A percentile compares a stretch with the other conserved stretches of the same genome.
Evolutionary conservation across 1,284 basidiomycete species (phyloP).

Genomic region (Papiliotrema laurentii): DNA sequence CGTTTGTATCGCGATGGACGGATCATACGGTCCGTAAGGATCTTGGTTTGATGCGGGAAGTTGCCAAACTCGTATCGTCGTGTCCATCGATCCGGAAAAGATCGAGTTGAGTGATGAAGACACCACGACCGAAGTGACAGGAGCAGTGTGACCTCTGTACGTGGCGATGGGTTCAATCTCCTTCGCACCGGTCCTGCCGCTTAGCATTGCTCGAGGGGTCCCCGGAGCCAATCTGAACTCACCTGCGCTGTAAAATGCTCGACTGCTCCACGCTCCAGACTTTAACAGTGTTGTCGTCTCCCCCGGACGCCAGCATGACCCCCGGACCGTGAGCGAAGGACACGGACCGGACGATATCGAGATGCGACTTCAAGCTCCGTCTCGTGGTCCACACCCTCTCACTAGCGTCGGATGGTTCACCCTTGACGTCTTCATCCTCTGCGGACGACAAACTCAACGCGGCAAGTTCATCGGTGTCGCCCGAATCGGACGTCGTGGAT

Average conservation of each 20-base stretch:
- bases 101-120: conserved; percentile 69
- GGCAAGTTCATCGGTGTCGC: conserved; percentile 38
- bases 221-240: conserved; percentile 13
- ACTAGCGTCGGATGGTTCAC: conserved; percentile 45
- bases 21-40: conserved; percentile 81
- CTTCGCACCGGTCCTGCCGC: conserved; percentile 54
- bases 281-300: conserved; percentile 94
- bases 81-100: conserved; percentile 89
- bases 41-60: conserved; percentile 66
- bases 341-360: conserved; percentile 86
- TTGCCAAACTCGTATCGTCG: conserved; percentile 83
- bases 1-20: conserved; percentile 67
- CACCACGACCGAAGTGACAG: conserved; percentile 85
- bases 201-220: conserved; percentile 4
- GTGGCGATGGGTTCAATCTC: conserved; percentile 89
- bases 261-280: conserved; percentile 60
- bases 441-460: conserved; percentile 45
- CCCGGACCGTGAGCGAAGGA: conserved; percentile 76
- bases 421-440: conserved; percentile 59
- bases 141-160: conserved; percentile 83
- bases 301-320: conserved; percentile 78
- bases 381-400: conserved; percentile 75
- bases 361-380: conserved; percentile 76
- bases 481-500: too few relatives aligned
- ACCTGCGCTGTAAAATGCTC: conserved; percentile 29